Evolutionary conservation across 352 stramenopile species (phyloP).

Genomic region (Globisporangium iwayamae): DNA sequence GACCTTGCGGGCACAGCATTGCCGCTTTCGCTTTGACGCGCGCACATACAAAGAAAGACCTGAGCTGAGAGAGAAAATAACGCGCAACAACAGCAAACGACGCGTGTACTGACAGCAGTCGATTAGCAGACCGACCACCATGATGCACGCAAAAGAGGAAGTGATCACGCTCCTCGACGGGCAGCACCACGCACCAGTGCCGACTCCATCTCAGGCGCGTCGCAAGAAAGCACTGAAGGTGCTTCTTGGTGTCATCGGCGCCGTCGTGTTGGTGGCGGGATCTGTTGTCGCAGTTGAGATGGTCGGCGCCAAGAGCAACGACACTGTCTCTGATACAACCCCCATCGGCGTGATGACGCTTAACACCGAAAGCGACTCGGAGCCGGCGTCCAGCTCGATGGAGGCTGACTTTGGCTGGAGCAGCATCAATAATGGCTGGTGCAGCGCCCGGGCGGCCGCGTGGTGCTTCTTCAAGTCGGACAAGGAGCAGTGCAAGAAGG

Average conservation of each 20-base stretch:
- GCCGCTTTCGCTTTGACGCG: constrained; percentile 3
- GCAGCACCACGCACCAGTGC: background rate
- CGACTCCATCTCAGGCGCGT: constrained; percentile 3
- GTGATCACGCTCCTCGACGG: constrained; percentile 12
- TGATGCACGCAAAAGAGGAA: constrained; percentile 14
- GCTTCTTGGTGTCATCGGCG: constrained; percentile 14
- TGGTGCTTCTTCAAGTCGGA: constrained; percentile 28
- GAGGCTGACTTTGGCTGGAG: constrained; percentile 26
- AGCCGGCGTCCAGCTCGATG: constrained; percentile 6
- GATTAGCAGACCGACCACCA: background rate
- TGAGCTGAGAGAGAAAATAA: background rate
- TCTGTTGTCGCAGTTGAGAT: constrained; percentile 26
- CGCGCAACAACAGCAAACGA: background rate
- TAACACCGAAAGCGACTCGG: constrained; percentile 2
- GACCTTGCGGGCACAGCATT: background rate
- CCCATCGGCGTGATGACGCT: constrained; percentile 7
- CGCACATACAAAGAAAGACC: background rate
- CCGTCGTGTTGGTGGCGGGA: constrained; percentile 16
- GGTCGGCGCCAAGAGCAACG: constrained; percentile 12
- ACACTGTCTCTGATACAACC: background rate
- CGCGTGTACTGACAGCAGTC: background rate
- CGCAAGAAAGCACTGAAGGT: constrained; percentile 9
- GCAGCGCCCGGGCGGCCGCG: constrained; percentile 17
- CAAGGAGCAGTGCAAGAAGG: constrained; percentile 25
- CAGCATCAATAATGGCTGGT: constrained; percentile 22